Conservation (phyloP, 768 basidiomycete species). For the Tephrocybe sp. region DNA sequence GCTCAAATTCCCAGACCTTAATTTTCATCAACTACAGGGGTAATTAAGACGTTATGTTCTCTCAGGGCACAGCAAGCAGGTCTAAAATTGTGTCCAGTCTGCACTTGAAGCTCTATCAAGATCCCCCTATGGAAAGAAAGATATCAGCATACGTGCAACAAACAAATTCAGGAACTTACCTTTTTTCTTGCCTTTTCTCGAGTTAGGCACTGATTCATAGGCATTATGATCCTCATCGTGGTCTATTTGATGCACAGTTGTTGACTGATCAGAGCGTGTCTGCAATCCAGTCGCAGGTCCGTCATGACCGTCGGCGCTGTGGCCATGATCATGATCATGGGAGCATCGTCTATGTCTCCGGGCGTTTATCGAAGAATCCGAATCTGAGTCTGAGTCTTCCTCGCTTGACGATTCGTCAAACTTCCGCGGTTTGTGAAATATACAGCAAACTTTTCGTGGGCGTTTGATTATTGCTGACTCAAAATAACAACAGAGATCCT, state of each 20-base stretch:
- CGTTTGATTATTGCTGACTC: neutral
- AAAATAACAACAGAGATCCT: conserved; percentile 24
- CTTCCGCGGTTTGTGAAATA: conserved; percentile 78
- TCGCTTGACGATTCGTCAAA: conserved; percentile 84
- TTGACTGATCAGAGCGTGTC: conserved; percentile 12
- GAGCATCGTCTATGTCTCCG: conserved; percentile 10
- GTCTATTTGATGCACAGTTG: conserved; percentile 22
- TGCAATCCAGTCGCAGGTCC: conserved; percentile 10
- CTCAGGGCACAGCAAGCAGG: no score
- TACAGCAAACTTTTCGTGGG: conserved; percentile 78
- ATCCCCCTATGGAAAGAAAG: no score
- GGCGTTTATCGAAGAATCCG: conserved; percentile 25
- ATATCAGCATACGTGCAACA: neutral
- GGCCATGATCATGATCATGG: conserved; percentile 9
- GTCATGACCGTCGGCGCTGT: neutral
- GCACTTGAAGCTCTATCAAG: no score
- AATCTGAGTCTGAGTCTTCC: conserved; percentile 50
- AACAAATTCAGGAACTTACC: conserved; percentile 18
- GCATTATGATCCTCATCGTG: conserved; percentile 39
- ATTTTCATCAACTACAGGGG: no score
- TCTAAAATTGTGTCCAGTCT: no score
- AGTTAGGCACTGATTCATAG: conserved; percentile 41
- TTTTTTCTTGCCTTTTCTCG: conserved; percentile 36
- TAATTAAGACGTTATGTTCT: no score
- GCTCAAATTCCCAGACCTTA: no score